phyloP scores from a whole-genome alignment of 2,329 filamentous ascomycete species.

The Reticulascus tulasneorum region DNA sequence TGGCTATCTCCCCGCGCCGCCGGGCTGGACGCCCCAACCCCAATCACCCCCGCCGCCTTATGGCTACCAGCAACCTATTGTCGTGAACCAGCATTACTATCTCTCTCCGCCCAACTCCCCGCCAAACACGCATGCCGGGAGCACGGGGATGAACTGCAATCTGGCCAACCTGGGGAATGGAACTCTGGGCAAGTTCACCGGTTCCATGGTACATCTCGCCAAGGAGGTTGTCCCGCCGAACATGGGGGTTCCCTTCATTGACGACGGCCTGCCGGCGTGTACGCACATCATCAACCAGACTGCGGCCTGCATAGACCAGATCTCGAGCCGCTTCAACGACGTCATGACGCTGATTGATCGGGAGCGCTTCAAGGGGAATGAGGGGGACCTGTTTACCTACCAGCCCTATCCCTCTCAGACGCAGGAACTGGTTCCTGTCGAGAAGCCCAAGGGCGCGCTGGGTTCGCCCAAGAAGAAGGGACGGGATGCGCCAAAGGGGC shows the following conservation, averaged over 20 bases:
- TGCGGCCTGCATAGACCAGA: constrained; percentile 51
- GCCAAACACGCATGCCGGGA: too few relatives aligned
- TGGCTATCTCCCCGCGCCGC: constrained; percentile 18
- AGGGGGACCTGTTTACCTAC: constrained; percentile 50
- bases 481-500: constrained; percentile 2
- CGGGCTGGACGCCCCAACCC: constrained; percentile 17
- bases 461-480: constrained; percentile 6
- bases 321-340: constrained; percentile 60
- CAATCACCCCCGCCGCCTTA: constrained; percentile 8
- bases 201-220: constrained; percentile 39
- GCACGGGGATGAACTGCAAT: neutral
- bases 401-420: constrained; percentile 15
- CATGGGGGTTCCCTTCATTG: too few relatives aligned
- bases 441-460: neutral
- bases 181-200: constrained; percentile 30
- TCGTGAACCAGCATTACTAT: constrained; percentile 52
- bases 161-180: constrained; percentile 13
- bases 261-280: too few relatives aligned
- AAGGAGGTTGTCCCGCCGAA: constrained; percentile 35
- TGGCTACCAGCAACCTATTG: constrained; percentile 33
- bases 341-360: constrained; percentile 70
- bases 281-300: constrained; percentile 42
- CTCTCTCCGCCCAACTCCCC: constrained; percentile 21
- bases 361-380: constrained; percentile 49
- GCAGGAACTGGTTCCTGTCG: neutral